These are phyloP conservation scores for Pistacia vera DNA, from an alignment of 345 rosid species.

Conservation along the genomic window DNA sequence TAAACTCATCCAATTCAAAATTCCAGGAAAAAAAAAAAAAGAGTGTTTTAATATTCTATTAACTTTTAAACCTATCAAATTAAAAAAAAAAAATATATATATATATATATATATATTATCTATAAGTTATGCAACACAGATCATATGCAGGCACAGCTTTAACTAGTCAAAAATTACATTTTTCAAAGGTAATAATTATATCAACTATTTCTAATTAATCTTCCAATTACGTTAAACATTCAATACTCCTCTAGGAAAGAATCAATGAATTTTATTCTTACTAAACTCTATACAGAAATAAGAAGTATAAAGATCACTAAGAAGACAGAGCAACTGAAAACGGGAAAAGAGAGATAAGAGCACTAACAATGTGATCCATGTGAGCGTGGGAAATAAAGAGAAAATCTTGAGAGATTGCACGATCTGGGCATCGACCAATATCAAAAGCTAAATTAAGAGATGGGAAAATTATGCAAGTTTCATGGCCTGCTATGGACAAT, in stretches of 20 bases:
- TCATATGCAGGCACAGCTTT: too few relatives aligned
- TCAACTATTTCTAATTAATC: background rate
- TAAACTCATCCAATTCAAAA: too few relatives aligned
- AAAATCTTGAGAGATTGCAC: constrained; percentile 87
- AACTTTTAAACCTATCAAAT: background rate
- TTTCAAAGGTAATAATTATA: background rate
- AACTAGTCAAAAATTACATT: too few relatives aligned
- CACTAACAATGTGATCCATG: constrained; percentile 92
- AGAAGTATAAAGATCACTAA: background rate
- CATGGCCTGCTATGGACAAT: constrained; percentile 89
- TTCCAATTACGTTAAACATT: background rate
- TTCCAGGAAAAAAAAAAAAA: too few relatives aligned
- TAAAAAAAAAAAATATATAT: background rate
- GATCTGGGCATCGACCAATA: constrained; percentile 92
- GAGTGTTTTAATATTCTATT: too few relatives aligned
- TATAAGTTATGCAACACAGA: background rate
- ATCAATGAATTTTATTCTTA: background rate
- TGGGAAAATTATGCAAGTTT: constrained; percentile 90
- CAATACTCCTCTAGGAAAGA: too few relatives aligned
- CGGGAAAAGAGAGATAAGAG: background rate
- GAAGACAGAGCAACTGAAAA: background rate
- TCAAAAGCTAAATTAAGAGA: constrained; percentile 81
- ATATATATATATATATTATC: background rate
- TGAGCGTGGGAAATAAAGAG: constrained; percentile 93
- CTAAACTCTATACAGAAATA: background rate